Evolutionary conservation across 176 grass and related monocot genomes (phyloP).

Genomic region (barley (Hordeum vulgare)): MorexV3_pseudomolecules_assembly NC_058521.1:245951720-245952219

Average conservation of each 20-base stretch:
- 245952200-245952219: constrained; percentile 39
- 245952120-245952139: constrained; percentile 92
- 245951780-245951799: no score
- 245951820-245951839: no score
- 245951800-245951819: no score
- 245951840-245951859: background rate
- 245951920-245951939: background rate
- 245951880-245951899: background rate
- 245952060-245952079: constrained; percentile 85
- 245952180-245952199: constrained; percentile 88
- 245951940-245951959: background rate
- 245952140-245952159: constrained; percentile 66
- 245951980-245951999: background rate
- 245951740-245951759: no score
- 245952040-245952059: constrained; percentile 65
- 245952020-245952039: background rate
- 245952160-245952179: constrained; percentile 84
- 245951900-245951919: background rate
- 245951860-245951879: background rate
- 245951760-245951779: no score
- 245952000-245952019: background rate
- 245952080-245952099: constrained; percentile 96
- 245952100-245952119: constrained; percentile 88
- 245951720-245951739: no score
- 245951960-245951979: background rate